Percentiles rank a stretch among this genome's conserved stretches.
These are phyloP conservation scores for Calonectria honghensis DNA, from an alignment of 2,329 filamentous ascomycete species.

Conservation along the genomic window DNA sequence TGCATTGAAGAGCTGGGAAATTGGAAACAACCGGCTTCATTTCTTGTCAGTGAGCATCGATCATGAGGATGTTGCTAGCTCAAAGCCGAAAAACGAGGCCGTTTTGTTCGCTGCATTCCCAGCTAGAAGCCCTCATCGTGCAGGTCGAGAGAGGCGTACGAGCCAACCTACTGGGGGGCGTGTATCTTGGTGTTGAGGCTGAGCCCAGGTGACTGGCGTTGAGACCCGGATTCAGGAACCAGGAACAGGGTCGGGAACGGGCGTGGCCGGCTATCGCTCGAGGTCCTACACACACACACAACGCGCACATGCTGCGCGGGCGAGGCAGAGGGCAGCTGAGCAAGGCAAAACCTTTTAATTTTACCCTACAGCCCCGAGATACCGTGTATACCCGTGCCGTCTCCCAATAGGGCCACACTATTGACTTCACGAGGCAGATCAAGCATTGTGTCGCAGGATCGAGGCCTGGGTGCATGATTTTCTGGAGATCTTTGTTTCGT, in stretches of 20 bases:
- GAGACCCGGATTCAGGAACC: slow-evolving; percentile 27
- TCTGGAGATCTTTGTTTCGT: slow-evolving; percentile 3
- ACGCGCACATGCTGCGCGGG: background rate
- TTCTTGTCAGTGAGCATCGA: background rate
- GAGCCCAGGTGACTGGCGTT: slow-evolving; percentile 9
- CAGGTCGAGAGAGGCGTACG: background rate
- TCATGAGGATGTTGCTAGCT: background rate
- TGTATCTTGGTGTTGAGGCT: slow-evolving; percentile 21
- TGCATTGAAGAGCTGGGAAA: slow-evolving; percentile 18
- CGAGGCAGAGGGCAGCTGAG: background rate
- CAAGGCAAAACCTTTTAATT: slow-evolving; percentile 6
- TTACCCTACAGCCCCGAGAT: slow-evolving; percentile 12
- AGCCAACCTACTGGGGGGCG: background rate
- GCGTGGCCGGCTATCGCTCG: background rate
- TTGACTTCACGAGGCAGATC: background rate
- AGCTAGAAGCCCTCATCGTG: background rate
- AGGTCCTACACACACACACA: background rate
- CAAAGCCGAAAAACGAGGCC: background rate
- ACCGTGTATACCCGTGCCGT: background rate
- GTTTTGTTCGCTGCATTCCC: slow-evolving; percentile 23
- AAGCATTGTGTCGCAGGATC: slow-evolving; percentile 3
- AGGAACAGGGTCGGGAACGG: slow-evolving; percentile 24
- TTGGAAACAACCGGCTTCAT: slow-evolving; percentile 13
- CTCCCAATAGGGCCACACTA: background rate
- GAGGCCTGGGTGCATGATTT: background rate